Percentiles rank a stretch among this genome's conserved stretches.
Evolutionary conservation across 768 basidiomycete genomes (phyloP).

Genomic region (Pholiota conissans): DNA sequence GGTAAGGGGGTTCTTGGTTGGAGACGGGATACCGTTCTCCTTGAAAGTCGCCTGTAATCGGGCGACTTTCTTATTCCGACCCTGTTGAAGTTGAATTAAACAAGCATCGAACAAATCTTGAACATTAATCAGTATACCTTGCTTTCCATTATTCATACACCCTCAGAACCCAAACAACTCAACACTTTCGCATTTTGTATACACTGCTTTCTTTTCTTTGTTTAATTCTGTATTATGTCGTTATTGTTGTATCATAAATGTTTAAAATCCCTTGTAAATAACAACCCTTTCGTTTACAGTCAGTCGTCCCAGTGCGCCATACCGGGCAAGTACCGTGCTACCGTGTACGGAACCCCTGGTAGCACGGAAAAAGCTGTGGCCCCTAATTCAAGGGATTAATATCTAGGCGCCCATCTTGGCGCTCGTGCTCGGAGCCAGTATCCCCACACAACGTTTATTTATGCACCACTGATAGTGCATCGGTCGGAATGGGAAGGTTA

Average conservation of each 20-base stretch:
- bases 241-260: background rate
- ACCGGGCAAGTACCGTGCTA: too few species aligned
- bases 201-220: background rate
- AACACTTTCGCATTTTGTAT: background rate
- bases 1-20: slow-evolving; percentile 68
- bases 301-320: too few species aligned
- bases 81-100: background rate
- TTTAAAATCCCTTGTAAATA: background rate
- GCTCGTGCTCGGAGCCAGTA: too few species aligned
- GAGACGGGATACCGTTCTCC: slow-evolving; percentile 46
- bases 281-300: too few species aligned
- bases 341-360: too few species aligned
- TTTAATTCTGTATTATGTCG: background rate
- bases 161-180: background rate
- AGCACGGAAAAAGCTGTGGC: too few species aligned
- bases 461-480: too few species aligned
- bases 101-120: background rate
- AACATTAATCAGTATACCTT: background rate
- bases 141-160: background rate
- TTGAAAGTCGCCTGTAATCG: slow-evolving; percentile 34
- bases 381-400: too few species aligned
- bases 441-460: too few species aligned
- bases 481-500: too few species aligned
- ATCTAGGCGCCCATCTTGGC: too few species aligned
- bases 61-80: background rate